Evolutionary conservation across 495 filamentous ascomycete genomes (phyloP).

Genomic region (Aspergillus heteromorphus): DNA sequence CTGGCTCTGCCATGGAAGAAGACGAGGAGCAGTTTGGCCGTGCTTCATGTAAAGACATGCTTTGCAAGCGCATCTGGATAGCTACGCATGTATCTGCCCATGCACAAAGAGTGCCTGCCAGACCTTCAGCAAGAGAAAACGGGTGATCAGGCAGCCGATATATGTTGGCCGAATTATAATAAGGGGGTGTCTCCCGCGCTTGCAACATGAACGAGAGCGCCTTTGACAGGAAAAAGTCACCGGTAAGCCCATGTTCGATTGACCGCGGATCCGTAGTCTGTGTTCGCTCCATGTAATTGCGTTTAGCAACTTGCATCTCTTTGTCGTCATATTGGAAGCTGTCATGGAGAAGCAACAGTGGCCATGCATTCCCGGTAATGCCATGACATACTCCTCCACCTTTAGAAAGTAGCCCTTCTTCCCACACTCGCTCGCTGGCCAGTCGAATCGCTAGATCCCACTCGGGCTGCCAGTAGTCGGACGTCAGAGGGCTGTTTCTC

Average conservation of each 20-base stretch:
- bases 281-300: constrained; percentile 16
- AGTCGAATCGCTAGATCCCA: constrained; percentile 37
- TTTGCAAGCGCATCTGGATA: constrained; percentile 31
- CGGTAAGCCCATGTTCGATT: constrained; percentile 14
- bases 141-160: constrained; percentile 44
- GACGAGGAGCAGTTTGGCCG: not conserved
- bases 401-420: constrained; percentile 44
- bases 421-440: constrained; percentile 39
- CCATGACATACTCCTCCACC: constrained; percentile 46
- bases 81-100: constrained; percentile 42
- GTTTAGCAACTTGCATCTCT: constrained; percentile 17
- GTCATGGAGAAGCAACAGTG: constrained; percentile 33
- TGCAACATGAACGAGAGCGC: constrained; percentile 39
- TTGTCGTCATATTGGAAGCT: constrained; percentile 26
- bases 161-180: constrained; percentile 21
- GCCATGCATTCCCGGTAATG: constrained; percentile 41
- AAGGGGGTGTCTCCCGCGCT: constrained; percentile 36
- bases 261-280: constrained; percentile 1
- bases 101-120: constrained; percentile 42
- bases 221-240: constrained; percentile 40
- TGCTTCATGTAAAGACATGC: constrained; percentile 25
- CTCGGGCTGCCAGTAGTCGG: constrained; percentile 31
- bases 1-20: constrained; percentile 8
- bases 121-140: constrained; percentile 39
- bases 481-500: constrained; percentile 20